Conservation (phyloP, 805 yeast species). For the Pichia scutulata region DNA sequence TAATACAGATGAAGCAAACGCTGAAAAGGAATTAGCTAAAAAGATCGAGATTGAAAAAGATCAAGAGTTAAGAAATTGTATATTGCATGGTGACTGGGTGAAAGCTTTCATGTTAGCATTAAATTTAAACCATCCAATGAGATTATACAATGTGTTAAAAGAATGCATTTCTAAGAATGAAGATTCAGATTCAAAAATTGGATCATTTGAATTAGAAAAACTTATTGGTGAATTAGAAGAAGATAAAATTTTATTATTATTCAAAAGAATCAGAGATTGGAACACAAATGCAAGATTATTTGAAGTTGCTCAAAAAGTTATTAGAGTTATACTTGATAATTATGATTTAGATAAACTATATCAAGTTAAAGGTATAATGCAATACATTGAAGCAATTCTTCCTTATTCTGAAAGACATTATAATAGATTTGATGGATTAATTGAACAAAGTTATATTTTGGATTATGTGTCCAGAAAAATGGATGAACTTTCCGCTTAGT, state of each 20-base stretch:
- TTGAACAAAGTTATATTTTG: conserved; percentile 78
- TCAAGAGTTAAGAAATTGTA: conserved; percentile 72
- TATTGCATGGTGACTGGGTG: conserved; percentile 71
- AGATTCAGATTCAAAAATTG: conserved; percentile 44
- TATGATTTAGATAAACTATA: conserved; percentile 49
- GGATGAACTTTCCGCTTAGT: conserved; percentile 34
- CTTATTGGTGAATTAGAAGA: conserved; percentile 50
- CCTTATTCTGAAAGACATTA: conserved; percentile 90
- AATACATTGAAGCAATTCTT: conserved; percentile 62
- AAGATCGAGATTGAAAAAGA: conserved; percentile 72
- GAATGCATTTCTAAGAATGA: conserved; percentile 46
- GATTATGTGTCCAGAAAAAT: conserved; percentile 81
- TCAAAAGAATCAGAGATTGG: conserved; percentile 88
- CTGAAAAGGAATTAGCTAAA: conserved; percentile 44
- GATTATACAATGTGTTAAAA: conserved; percentile 69
- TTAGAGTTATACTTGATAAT: conserved; percentile 53
- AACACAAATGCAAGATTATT: conserved; percentile 81
- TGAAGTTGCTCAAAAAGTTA: conserved; percentile 69
- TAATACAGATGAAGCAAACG: conserved; percentile 66
- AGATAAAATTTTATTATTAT: conserved; percentile 51
- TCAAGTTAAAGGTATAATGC: conserved; percentile 60
- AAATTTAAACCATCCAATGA: conserved; percentile 83
- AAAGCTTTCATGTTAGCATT: conserved; percentile 83
- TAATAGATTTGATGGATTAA: conserved; percentile 62
- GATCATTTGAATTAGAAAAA: conserved; percentile 53